Evolutionary conservation across 371 early-diverging fungal species (phyloP).

Genomic region (Mucor plumbeus): DNA sequence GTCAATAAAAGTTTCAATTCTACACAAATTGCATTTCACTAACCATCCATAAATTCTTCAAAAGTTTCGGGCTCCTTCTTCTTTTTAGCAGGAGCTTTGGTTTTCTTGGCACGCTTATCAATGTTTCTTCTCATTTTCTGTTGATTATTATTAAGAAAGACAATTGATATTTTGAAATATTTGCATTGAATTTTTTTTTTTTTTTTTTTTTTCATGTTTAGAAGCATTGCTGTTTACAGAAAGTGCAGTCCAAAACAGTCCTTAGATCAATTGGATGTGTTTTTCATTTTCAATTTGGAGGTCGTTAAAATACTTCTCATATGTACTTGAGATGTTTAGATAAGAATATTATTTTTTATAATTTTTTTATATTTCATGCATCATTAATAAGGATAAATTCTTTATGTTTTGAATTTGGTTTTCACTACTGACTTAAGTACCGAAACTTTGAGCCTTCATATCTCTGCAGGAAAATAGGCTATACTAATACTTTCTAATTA

Average conservation of each 20-base stretch:
- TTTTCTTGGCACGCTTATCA: constrained; percentile 19
- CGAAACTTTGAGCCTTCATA: too few relatives aligned
- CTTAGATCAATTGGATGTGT: background rate
- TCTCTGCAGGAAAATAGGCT: too few relatives aligned
- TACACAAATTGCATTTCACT: background rate
- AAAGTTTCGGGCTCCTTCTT: constrained; percentile 48
- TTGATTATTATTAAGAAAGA: background rate
- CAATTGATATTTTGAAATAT: background rate
- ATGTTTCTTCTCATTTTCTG: background rate
- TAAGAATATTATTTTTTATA: too few relatives aligned
- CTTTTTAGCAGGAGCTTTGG: constrained; percentile 38
- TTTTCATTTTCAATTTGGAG: too few relatives aligned
- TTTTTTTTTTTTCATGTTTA: background rate
- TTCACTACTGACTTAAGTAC: too few relatives aligned
- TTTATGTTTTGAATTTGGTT: too few relatives aligned
- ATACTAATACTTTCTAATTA: too few relatives aligned
- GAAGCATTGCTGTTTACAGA: background rate
- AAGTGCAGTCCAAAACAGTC: constrained; percentile 6
- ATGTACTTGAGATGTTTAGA: too few relatives aligned
- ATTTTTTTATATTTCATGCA: too few relatives aligned
- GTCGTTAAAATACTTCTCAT: too few relatives aligned
- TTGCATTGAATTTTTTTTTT: background rate
- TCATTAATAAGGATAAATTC: too few relatives aligned
- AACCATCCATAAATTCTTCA: constrained; percentile 53
- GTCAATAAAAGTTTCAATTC: background rate